Percentiles rank a stretch among this genome's conserved stretches.
These are phyloP conservation scores for Phaffia australis DNA, from an alignment of 768 basidiomycete species.

Conservation along the genomic window DNA sequence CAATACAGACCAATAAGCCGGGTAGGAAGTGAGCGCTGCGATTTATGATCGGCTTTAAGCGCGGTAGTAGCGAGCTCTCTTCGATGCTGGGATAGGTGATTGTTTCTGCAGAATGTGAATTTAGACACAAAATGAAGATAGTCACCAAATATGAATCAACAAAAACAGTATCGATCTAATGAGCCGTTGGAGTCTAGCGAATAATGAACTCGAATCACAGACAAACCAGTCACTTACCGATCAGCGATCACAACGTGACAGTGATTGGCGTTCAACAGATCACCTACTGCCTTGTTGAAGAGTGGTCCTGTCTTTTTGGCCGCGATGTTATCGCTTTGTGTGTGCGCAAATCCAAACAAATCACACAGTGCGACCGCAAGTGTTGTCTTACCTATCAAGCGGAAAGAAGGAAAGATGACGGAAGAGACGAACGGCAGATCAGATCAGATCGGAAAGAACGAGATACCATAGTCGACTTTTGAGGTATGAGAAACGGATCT, in stretches of 20 bases:
- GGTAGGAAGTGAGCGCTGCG: conserved; percentile 45
- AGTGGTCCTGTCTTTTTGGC: conserved; percentile 58
- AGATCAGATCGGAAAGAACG: background rate
- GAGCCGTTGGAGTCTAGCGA: background rate
- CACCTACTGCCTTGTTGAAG: conserved; percentile 59
- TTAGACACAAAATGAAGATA: background rate
- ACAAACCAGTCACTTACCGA: conserved; percentile 48
- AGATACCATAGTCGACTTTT: background rate
- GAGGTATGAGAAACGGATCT: conserved; percentile 34
- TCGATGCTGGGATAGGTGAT: conserved; percentile 77
- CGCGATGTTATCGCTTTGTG: conserved; percentile 81
- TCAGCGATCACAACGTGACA: conserved; percentile 71
- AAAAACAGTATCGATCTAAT: background rate
- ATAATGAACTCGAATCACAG: background rate
- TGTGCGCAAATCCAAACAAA: conserved; percentile 79
- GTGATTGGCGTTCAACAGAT: conserved; percentile 51
- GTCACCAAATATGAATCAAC: background rate
- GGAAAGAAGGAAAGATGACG: background rate
- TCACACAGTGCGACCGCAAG: conserved; percentile 65
- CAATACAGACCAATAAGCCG: conserved; percentile 75
- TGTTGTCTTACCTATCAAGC: conserved; percentile 67
- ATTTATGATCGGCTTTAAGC: conserved; percentile 37
- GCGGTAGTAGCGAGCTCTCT: conserved; percentile 41
- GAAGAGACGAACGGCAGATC: background rate
- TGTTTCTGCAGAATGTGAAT: conserved; percentile 53